Evolutionary conservation across 2,329 filamentous ascomycete species (phyloP), one percentile per base, ranked within the genome.

Genomic region (Hymenoscyphus albidus): DNA sequence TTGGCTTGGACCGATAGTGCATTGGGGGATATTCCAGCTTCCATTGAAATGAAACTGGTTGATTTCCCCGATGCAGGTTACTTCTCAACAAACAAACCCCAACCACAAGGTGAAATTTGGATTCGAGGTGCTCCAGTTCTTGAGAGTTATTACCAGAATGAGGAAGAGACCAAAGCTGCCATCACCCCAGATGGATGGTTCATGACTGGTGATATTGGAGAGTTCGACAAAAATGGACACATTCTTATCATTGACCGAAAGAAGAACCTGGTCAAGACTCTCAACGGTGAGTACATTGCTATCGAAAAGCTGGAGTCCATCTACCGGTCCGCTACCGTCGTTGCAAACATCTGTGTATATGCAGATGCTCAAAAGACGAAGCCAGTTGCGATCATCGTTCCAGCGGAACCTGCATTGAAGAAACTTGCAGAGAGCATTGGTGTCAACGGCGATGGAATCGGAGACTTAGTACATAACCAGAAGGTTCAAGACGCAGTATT

Each of bases 231-330:
- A 56, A 83, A 89, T 67, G 94, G 94, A 55, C 91, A 96, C 76
- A 79, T 98, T 70, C 86, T 83, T 71, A 89, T 98, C 76, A 93
- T 98, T 74, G 94, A 98, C 78, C 92, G 94, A 71, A 93, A 97
- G 86, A 98, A 98, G 88, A 98, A 98, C 79, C 82, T 98, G 63
- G 91, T 98, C 78, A 98, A 98, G 87, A 93, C 95, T 68, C 85
- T 92, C 69, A 93, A 93, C 66, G 94, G 94, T 71, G 94, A 98
- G 82, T 98, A 98, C 78, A 96, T 98, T 76, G 95, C 94, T 27
- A 85, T 99, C 3, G 94, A 98, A 81, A 97, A 93, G 82, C 87
- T 98, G 65, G 94, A 98, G 80, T 90, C 93, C 2, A 83, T 96
- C 62, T 98, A 97, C 80, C 89, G 93, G 67, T 88, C 91, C 57